Conservation (phyloP, 2,329 filamentous ascomycete species). For the Penicillium sp. region DNA sequence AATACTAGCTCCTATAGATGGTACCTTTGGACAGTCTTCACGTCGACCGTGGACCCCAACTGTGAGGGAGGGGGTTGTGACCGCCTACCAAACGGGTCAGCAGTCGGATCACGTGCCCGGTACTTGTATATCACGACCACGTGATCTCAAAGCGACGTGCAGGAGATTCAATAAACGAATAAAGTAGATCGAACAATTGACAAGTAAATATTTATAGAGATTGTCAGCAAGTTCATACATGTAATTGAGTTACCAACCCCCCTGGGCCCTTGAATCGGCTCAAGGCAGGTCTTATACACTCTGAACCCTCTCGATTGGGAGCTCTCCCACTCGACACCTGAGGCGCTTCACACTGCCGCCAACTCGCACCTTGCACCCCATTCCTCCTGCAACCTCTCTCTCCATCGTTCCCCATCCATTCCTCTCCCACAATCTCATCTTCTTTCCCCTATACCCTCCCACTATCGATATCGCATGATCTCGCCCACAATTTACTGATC, state of each 20-base stretch:
- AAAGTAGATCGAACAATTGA: background rate
- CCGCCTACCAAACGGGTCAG: background rate
- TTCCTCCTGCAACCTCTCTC: constrained; percentile 21
- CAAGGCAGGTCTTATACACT: background rate
- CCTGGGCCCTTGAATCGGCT: background rate
- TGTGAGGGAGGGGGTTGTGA: background rate
- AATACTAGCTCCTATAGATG: too few relatives aligned
- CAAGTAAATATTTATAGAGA: background rate
- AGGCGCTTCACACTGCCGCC: constrained; percentile 24
- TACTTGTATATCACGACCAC: background rate
- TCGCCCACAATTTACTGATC: constrained; percentile 10
- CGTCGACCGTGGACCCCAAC: background rate
- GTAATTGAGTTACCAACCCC: background rate
- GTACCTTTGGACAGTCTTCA: background rate
- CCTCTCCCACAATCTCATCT: constrained; percentile 18
- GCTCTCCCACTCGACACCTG: constrained; percentile 23
- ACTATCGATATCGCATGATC: constrained; percentile 13
- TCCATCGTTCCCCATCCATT: constrained; percentile 20
- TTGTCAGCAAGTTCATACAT: background rate
- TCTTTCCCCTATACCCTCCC: constrained; percentile 9
- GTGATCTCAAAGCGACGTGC: background rate
- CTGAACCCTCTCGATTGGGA: constrained; percentile 13
- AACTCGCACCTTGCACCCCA: constrained; percentile 24
- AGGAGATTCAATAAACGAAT: background rate
- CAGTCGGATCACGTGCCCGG: background rate